phyloP scores from a whole-genome alignment of 129 eudicot species.

The Centella asiatica region DNA sequence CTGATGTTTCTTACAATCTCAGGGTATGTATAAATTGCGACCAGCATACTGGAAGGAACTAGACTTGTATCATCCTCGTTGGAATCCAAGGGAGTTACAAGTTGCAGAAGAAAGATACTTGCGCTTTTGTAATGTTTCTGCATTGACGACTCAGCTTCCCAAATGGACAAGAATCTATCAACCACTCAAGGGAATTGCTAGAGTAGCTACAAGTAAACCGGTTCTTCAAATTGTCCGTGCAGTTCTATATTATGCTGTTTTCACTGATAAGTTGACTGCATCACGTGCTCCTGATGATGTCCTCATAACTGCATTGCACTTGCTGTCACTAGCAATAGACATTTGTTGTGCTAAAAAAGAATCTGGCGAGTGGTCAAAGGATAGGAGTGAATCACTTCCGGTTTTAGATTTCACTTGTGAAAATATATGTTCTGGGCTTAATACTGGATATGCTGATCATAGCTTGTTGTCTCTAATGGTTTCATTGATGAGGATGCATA shows the following conservation, averaged over 20 bases:
- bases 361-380: slow-evolving; percentile 38
- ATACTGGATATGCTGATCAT: slow-evolving; percentile 42
- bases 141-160: slow-evolving; percentile 78
- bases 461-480: slow-evolving; percentile 88
- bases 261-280: slow-evolving; percentile 43
- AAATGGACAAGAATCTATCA: slow-evolving; percentile 72
- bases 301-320: slow-evolving; percentile 68
- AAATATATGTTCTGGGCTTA: slow-evolving; percentile 36
- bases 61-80: slow-evolving; percentile 93
- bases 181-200: slow-evolving; percentile 68
- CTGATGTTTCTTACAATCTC: slow-evolving; percentile 13
- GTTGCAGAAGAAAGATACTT: slow-evolving; percentile 91
- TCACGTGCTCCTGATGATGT: slow-evolving; percentile 93
- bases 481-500: slow-evolving; percentile 68
- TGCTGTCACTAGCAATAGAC: slow-evolving; percentile 69
- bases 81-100: slow-evolving; percentile 86
- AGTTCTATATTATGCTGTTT: slow-evolving; percentile 64
- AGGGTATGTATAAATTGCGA: slow-evolving; percentile 92
- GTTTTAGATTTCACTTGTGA: slow-evolving; percentile 73
- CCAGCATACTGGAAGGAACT: slow-evolving; percentile 75
- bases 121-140: slow-evolving; percentile 76
- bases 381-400: slow-evolving; percentile 37
- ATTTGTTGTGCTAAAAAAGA: slow-evolving; percentile 43
- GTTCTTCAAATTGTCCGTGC: slow-evolving; percentile 75
- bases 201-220: slow-evolving; percentile 72